Percentiles rank a stretch among this genome's conserved stretches.
phyloP scores from a whole-genome alignment of 306 rosid genomes.

The Cucurbita ficifolia region DNA sequence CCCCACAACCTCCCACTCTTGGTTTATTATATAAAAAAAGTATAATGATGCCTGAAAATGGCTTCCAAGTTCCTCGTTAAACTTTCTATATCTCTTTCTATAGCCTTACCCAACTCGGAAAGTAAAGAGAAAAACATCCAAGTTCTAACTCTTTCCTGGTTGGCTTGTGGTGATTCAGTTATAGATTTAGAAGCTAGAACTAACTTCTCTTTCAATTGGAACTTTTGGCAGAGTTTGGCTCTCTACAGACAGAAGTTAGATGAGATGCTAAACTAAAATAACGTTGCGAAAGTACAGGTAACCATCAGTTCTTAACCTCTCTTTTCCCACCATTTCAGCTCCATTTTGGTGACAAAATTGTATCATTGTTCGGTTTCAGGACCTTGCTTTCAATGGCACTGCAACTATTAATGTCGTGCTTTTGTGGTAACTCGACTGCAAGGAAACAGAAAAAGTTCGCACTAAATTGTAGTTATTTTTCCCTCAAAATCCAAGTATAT shows the following conservation, averaged over 20 bases:
- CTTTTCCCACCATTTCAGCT: neutral
- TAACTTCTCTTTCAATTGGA: neutral
- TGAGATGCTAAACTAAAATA: conserved; percentile 23
- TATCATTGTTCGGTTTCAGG: neutral
- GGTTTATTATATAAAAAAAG: neutral
- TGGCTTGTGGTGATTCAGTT: neutral
- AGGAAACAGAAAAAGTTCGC: neutral
- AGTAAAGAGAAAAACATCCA: no score
- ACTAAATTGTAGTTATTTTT: neutral
- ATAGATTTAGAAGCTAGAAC: neutral
- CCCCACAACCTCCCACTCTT: no score
- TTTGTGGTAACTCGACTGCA: neutral
- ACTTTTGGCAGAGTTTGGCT: conserved; percentile 37
- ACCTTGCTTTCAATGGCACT: neutral
- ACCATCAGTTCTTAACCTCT: conserved; percentile 1
- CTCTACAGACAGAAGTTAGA: conserved; percentile 53
- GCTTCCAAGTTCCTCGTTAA: neutral
- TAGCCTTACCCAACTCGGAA: no score
- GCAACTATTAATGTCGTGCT: neutral
- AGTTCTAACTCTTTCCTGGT: neutral
- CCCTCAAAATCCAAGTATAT: neutral
- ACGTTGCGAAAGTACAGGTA: conserved; percentile 9
- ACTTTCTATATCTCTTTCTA: neutral
- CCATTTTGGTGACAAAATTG: neutral
- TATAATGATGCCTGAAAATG: neutral